Evolutionary conservation across 768 basidiomycete species (phyloP), one percentile per base, ranked within the genome.

Genomic region (Porpolomopsis calyptriformis): DNA sequence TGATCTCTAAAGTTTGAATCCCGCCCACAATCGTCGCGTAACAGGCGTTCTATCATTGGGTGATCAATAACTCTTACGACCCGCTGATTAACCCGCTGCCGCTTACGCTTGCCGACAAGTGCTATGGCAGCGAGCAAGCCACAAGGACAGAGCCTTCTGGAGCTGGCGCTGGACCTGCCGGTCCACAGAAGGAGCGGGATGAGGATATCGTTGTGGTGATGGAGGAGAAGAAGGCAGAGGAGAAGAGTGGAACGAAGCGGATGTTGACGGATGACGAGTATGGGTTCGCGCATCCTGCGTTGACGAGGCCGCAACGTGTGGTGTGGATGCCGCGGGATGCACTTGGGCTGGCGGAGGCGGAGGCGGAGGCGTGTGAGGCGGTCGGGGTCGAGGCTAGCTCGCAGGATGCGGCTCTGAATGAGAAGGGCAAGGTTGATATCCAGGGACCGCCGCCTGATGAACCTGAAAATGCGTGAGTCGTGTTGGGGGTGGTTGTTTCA

Each of bases 201-300:
- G 14, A 18, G 19, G 19, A 35, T 41, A 24, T 2, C 29, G 27
- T 7, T 42, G 35, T 18, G 45, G 36, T 26, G 51, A 45, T 20
- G 57, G 52, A 4, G 43, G 58, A 26, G 51, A 47, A 29, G 49
- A 55, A 39, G 18, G 12, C 10, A 39, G 38, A 16, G 3, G 5
- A 39, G 38, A 39, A 39, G 18, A 22, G 38, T n/a, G 33, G 34
- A 42, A 29, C 12, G 26, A 4, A 24, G 19, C 16, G 29, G 7
- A 38, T 26, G 24, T 20, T 40, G 27, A 22, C 43, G 14, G 66
- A 69, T 38, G 67, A 67, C 3, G 64, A 76, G 41, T 79, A 80
- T 55, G 82, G 84, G 10, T 97, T 94, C 65, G 80, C 85, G 38
- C 94, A 94, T 55, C 94, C 94, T 12, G 90, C 90, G 5, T 72